Evolutionary conservation across 2,329 filamentous ascomycete species (phyloP).

Genomic region (Dactylellina cionopaga): DNA sequence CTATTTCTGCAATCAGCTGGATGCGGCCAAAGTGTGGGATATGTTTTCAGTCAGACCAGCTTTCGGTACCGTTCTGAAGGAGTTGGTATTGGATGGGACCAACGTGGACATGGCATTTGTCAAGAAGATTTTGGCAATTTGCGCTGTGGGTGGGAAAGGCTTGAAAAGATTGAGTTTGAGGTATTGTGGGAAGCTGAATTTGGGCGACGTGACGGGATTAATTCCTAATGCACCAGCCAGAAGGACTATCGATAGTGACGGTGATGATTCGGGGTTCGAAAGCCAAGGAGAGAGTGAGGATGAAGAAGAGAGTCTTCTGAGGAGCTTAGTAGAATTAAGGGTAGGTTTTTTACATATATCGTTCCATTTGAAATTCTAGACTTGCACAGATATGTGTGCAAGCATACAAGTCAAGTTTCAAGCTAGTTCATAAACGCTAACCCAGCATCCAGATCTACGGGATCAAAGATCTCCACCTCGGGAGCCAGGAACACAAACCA

Average conservation of each 20-base stretch:
- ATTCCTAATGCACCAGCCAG: slow-evolving; percentile 10
- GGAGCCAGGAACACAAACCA: slow-evolving; percentile 19
- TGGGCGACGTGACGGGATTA: slow-evolving; percentile 26
- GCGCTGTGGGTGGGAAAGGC: slow-evolving; percentile 31
- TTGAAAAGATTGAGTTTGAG: slow-evolving; percentile 41
- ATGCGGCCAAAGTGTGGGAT: slow-evolving; percentile 32
- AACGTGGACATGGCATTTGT: slow-evolving; percentile 41
- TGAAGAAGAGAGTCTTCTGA: slow-evolving; percentile 33
- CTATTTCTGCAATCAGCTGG: slow-evolving; percentile 35
- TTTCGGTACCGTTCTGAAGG: slow-evolving; percentile 36
- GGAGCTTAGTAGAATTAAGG: slow-evolving; percentile 20
- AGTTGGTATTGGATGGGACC: slow-evolving; percentile 42
- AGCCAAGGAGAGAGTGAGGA: slow-evolving; percentile 35
- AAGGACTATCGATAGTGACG: slow-evolving; percentile 8
- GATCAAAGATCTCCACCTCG: slow-evolving; percentile 28
- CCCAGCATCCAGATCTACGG: slow-evolving; percentile 44
- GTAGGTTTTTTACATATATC: slow-evolving; percentile 14
- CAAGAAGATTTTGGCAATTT: slow-evolving; percentile 36
- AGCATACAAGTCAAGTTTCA: no score
- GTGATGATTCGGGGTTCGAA: slow-evolving; percentile 43
- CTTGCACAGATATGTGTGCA: no score
- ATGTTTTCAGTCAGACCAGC: slow-evolving; percentile 41
- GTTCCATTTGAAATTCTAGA: no score
- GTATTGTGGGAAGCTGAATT: slow-evolving; percentile 25
- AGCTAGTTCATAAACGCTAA: no score